Evolutionary conservation across 176 grass and related monocot species (phyloP), one percentile per base, ranked within the genome.

Genomic region (Hsuehochloa calcarea): DNA sequence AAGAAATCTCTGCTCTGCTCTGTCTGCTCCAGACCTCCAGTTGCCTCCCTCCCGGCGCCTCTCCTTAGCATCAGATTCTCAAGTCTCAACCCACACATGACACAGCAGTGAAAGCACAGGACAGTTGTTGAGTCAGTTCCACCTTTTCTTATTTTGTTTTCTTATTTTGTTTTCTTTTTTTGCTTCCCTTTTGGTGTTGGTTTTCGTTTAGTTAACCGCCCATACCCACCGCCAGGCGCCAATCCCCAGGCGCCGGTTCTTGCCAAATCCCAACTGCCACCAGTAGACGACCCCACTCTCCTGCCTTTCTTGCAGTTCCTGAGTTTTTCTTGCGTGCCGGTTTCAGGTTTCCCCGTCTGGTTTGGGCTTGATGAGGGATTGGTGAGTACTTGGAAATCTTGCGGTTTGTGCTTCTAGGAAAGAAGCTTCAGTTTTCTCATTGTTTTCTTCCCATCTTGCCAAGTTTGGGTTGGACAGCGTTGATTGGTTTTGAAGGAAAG

Each of bases 171-270:
- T n/a, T n/a, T n/a, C n/a, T 90, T 86, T 86, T 55, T 8, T 56
- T 40, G 77, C 70, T 68, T 70, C 8, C 62, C 13, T 15, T 88
- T 86, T 80, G 41, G 70, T 75, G 44, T 63, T 22, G 15, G 5
- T 41, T 51, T 50, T 76, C 56, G 74, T 78, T 86, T 82, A 86
- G 38, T 86, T 71, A 54, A 65, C 54, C 41, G 65, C 72, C 84
- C 79, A 56, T 59, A 39, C 80, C 34, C 55, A 60, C 81, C 60
- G 26, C 68, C 68, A 78, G 22, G 31, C 7, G n/a, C 2, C 7
- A 72, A 68, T 54, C 78, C 63, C 23, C 17, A 72, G 31, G 80
- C 66, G 10, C 29, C 29, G 25, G 55, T 77, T 72, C 65, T 90
- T 58, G 69, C 78, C 77, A 58, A 66, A 64, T 43, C 56, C 7